A percentile compares a stretch with the other conserved stretches of the same genome.
Evolutionary conservation across 2,329 filamentous ascomycete species (phyloP).

Genomic region (Lecanicillium sp.): DNA sequence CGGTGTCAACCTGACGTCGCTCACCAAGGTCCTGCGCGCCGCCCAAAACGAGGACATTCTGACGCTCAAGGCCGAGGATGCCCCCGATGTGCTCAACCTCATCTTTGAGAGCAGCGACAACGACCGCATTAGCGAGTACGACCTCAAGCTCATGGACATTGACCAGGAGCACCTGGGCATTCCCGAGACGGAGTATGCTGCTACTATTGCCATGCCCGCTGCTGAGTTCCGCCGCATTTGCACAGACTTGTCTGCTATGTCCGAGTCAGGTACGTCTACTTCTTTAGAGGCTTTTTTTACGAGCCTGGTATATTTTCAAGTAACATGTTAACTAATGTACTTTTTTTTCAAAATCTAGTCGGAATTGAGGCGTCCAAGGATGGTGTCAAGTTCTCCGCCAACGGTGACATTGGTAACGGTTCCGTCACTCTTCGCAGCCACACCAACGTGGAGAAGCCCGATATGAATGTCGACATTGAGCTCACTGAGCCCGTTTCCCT

Average conservation of each 20-base stretch:
- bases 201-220: slow-evolving; percentile 82
- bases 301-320: neutral
- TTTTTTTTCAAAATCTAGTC: slow-evolving; percentile 42
- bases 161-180: slow-evolving; percentile 99
- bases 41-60: slow-evolving; percentile 91
- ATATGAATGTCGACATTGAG: slow-evolving; percentile 78
- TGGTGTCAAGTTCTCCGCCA: slow-evolving; percentile 88
- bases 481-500: slow-evolving; percentile 87
- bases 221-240: slow-evolving; percentile 91
- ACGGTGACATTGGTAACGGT: slow-evolving; percentile 92
- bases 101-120: slow-evolving; percentile 85
- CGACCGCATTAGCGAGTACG: slow-evolving; percentile 95
- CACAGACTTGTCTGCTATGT: slow-evolving; percentile 82
- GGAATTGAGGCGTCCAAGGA: slow-evolving; percentile 96
- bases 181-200: slow-evolving; percentile 95
- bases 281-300: too few relatives aligned
- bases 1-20: slow-evolving; percentile 90
- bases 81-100: slow-evolving; percentile 90
- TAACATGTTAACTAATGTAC: neutral
- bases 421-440: slow-evolving; percentile 86
- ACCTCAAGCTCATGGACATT: slow-evolving; percentile 99
- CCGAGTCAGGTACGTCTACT: slow-evolving; percentile 89
- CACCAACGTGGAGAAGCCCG: slow-evolving; percentile 81
- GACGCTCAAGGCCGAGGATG: slow-evolving; percentile 95
- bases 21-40: slow-evolving; percentile 94